phyloP scores from a whole-genome alignment of 495 filamentous ascomycete species.

The Aspergillus avenaceus region DNA sequence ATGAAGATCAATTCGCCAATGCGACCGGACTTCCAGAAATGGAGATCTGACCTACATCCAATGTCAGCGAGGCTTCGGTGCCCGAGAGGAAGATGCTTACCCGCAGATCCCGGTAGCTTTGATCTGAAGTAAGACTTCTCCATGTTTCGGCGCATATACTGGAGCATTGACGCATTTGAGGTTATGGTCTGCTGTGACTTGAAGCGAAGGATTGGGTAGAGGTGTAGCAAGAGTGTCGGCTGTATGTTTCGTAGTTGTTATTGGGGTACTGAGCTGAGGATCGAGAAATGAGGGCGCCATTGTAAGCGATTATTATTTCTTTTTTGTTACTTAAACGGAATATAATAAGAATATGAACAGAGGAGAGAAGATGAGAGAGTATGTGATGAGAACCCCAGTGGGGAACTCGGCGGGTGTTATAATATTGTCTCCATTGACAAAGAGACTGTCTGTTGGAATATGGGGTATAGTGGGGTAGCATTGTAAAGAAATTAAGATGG shows the following conservation, averaged over 20 bases:
- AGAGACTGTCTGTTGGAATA: neutral
- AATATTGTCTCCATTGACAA: neutral
- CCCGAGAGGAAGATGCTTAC: neutral
- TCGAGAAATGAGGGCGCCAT: slow-evolving; percentile 10
- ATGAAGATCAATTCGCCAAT: slow-evolving; percentile 69
- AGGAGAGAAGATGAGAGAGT: neutral
- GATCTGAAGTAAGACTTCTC: slow-evolving; percentile 47
- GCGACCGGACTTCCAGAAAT: slow-evolving; percentile 75
- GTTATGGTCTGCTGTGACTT: slow-evolving; percentile 52
- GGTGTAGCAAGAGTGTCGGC: slow-evolving; percentile 6
- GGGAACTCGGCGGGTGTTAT: neutral
- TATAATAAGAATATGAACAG: neutral
- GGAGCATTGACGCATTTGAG: slow-evolving; percentile 49
- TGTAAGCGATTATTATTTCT: neutral
- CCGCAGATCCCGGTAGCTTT: slow-evolving; percentile 50
- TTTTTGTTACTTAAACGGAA: neutral
- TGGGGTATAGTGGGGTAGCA: neutral
- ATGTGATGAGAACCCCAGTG: neutral
- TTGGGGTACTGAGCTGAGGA: neutral
- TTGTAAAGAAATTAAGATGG: neutral
- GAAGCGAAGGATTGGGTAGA: slow-evolving; percentile 50
- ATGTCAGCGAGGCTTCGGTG: neutral
- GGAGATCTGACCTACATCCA: slow-evolving; percentile 56
- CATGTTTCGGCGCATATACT: slow-evolving; percentile 40
- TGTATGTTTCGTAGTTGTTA: slow-evolving; percentile 4